Evolutionary conservation across 331 rosid species (phyloP), one percentile per base, ranked within the genome.

Genomic region (Phaseolus coccineus): DNA sequence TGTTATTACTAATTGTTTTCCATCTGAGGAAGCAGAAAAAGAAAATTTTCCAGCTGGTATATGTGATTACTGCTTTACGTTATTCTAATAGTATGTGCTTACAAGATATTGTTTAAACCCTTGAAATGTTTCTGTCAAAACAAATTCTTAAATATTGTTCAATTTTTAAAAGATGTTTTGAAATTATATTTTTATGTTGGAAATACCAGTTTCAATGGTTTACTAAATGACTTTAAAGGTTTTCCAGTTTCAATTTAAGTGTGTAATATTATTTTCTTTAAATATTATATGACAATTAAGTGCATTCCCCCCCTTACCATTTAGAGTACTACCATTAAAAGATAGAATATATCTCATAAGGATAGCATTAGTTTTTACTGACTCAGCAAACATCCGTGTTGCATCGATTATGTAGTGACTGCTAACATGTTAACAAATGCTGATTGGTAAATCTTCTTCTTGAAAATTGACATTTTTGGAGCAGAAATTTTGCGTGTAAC

Each of bases 401-500:
- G 87, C 89, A 80, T 89, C 91, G 82, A 89, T 91, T 91, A 85
- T 95, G 93, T 89, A 89, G 87, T 96, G 90, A 90, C 98, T 84
- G 86, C 98, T 96, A 93, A 96, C 99, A 81, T 90, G 89, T 82
- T 90, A 90, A 93, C 94, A 81, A 96, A 89, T 96, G 98, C 98
- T 96, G 91, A 94, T 97, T 85, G 98, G 97, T 94, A 92, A 96
- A 90, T 94, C 89, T 93, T 90, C 81, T 91, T 90, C 97, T 94
- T 94, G 98, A 76, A 94, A 92, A 94, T 92, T 94, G 98, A 91
- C 98, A 90, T 96, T 95, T 91, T 91, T 96, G 98, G 98, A 96
- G 98, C 99, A 96, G 99, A 96, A 96, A 93, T 96, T 87, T 82
- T 90, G 98, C 99, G 99, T 93, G 99, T 96, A 91, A 96, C 99